Evolutionary conservation across 139 green algal genomes (phyloP).

Genomic region (Micractinium sp.): DNA sequence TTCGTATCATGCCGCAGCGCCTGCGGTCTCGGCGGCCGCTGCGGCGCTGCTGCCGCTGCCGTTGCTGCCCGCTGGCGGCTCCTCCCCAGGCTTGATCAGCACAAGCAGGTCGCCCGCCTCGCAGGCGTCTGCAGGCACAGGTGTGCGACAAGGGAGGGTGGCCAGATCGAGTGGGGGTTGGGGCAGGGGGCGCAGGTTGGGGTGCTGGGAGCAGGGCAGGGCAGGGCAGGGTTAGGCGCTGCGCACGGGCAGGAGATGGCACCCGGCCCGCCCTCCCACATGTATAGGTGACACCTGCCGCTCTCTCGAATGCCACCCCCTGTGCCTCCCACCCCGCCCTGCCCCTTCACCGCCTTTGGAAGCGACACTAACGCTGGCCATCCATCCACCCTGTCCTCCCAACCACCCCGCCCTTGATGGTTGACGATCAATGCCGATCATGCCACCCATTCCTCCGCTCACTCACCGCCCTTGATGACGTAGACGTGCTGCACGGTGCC

Average conservation of each 20-base stretch:
- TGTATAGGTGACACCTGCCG: no score
- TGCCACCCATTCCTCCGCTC: no score
- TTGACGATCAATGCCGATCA: no score
- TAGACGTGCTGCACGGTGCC: slow-evolving; percentile 79
- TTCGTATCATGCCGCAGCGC: background rate
- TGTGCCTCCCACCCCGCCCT: no score
- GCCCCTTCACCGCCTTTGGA: no score
- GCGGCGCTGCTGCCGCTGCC: background rate
- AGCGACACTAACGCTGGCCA: no score
- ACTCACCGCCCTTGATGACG: slow-evolving; percentile 60
- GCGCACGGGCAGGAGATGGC: no score
- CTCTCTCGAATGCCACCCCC: no score
- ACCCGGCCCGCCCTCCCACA: no score
- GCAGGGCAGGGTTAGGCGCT: background rate
- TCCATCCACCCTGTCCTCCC: no score
- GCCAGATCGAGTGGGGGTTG: background rate
- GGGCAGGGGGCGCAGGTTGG: background rate
- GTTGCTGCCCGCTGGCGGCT: slow-evolving; percentile 8
- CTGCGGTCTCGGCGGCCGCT: background rate
- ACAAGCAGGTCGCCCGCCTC: slow-evolving; percentile 80
- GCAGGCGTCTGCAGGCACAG: slow-evolving; percentile 59
- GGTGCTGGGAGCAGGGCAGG: background rate
- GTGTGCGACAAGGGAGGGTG: background rate
- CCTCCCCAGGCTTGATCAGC: slow-evolving; percentile 55
- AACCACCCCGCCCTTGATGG: no score